Base-by-base conservation (phyloP, 768 basidiomycete species). In the Tricholoma hemisulphureum region DNA sequence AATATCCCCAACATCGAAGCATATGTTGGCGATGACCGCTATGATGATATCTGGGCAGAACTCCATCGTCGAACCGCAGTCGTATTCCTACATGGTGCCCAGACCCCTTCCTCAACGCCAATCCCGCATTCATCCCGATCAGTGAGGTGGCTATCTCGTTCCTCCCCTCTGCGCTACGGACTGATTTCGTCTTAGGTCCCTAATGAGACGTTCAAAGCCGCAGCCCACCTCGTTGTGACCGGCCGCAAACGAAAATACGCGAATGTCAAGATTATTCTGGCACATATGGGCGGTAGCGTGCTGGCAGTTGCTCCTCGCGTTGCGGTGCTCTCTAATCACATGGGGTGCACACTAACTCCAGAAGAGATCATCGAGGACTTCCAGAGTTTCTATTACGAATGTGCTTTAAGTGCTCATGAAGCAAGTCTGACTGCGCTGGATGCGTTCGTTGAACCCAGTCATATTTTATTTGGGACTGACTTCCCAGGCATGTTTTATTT, bases 161-260 rank as follows among this genome's bases (percentile, higher is more conserved):
- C 35, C 11, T n/a, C 14, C 39, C 24, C 14, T 4, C 13, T 57
- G 57, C 52, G 58, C 21, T 53, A 53, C 61, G 58, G 21, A 56
- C 53, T 35, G 34, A 56, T 41, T 35, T 55, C 55, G 7, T 24
- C 37, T 21, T 34, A 91, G 89, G 88, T 89, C 0, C 89, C 89
- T 6, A 86, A 89, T 66, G 89, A 91, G 70, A 92, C 89, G 0
- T 90, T 84, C 77, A 91, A 90, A 73, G 90, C 88, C 1, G 88
- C 88, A 31, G 84, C 88, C 3, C 87, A 89, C 65, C 80, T 92
- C 49, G 88, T 91, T 46, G 84, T 91, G 21, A 81, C 86, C 0
- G 86, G 87, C 46, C 72, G 76, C 65, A 89, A 87, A 68, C 84
- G 87, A 41, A 81, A 77, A 58, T 89, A 82, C 63, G 69, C 78